These are phyloP conservation scores for Cenococcum geophilum DNA, from an alignment of 495 filamentous ascomycete species.

Conservation along the genomic window DNA sequence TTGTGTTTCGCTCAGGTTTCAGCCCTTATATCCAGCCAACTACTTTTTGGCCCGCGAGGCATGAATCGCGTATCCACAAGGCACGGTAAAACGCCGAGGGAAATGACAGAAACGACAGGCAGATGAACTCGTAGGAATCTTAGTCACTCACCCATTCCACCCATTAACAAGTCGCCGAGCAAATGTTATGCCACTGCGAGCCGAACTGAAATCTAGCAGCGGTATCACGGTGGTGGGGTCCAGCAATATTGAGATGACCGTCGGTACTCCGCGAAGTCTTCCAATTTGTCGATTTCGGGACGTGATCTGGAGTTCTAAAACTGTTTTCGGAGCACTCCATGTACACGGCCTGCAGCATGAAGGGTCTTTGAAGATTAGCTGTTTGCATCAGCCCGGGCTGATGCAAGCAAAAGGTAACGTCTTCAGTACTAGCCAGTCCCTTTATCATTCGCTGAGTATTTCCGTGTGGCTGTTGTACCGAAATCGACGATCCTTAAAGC, in stretches of 20 bases:
- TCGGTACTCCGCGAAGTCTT: conserved; percentile 17
- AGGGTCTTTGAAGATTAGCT: background rate
- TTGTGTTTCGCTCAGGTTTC: background rate
- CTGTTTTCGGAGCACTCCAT: conserved; percentile 8
- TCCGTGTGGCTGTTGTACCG: background rate
- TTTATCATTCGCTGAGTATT: background rate
- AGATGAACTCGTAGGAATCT: conserved; percentile 3
- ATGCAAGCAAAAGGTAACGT: background rate
- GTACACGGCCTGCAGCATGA: background rate
- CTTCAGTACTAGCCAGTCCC: background rate
- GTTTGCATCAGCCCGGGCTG: background rate
- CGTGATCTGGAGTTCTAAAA: conserved; percentile 1
- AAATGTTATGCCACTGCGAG: background rate
- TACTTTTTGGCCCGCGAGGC: conserved; percentile 9
- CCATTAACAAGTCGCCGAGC: no score
- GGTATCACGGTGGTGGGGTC: conserved; percentile 2
- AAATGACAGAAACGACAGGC: conserved; percentile 23
- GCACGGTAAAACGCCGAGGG: conserved; percentile 11
- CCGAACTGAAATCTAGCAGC: background rate
- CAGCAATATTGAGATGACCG: background rate
- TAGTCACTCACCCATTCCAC: background rate
- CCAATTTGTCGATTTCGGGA: conserved; percentile 12
- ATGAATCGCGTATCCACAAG: conserved; percentile 18
- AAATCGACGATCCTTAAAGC: background rate
- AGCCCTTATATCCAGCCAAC: conserved; percentile 7